Conservation (phyloP, 306 rosid genomes). For the Quercus glauca region DNA sequence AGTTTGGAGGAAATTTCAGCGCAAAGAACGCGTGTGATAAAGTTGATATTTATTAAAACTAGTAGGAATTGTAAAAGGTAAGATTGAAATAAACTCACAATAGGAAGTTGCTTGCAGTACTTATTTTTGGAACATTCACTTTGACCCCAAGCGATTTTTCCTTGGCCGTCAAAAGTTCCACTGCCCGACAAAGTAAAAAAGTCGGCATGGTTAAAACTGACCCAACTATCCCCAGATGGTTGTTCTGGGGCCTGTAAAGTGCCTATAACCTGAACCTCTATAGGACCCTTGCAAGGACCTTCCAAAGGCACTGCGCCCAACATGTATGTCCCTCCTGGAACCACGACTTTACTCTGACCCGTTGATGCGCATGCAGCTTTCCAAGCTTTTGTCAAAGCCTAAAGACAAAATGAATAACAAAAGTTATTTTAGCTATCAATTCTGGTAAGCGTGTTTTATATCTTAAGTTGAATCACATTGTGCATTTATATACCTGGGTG, state of each 20-base stretch:
- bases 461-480: neutral
- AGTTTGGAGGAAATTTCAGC: no score
- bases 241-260: conserved; percentile 31
- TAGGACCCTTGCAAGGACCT: conserved; percentile 46
- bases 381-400: conserved; percentile 17
- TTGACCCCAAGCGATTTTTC: conserved; percentile 31
- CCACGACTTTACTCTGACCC: conserved; percentile 2
- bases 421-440: neutral
- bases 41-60: no score
- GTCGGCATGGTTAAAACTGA: conserved; percentile 22
- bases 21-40: no score
- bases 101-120: conserved; percentile 16
- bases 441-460: neutral
- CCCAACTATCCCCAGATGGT: conserved; percentile 22
- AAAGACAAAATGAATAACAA: neutral
- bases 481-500: conserved; percentile 9
- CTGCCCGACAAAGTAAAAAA: conserved; percentile 32
- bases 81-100: conserved; percentile 24
- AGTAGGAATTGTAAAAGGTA: neutral
- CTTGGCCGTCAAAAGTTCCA: conserved; percentile 53
- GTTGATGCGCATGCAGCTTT: conserved; percentile 11
- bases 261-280: conserved; percentile 27
- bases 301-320: neutral
- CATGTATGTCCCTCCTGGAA: conserved; percentile 21
- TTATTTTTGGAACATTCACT: conserved; percentile 23